Conservation (phyloP, 306 rosid genomes). For the Abrus precatorius region DNA sequence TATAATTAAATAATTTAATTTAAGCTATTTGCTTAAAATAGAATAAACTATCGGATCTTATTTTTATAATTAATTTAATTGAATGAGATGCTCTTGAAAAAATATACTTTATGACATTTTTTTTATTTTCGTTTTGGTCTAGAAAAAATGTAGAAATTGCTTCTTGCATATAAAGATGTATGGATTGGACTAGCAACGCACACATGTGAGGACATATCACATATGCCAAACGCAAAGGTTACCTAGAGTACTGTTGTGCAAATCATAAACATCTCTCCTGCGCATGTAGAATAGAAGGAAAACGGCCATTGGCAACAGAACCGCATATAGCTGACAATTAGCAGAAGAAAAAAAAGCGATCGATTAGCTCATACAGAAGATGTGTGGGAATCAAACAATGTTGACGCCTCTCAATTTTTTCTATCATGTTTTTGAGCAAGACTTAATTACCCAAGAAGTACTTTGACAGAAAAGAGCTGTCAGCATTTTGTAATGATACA, state of each 20-base stretch:
- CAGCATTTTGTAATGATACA: not conserved
- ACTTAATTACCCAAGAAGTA: not conserved
- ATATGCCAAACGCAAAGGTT: conserved; percentile 27
- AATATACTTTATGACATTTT: not conserved
- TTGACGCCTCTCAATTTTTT: not conserved
- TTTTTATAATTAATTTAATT: not conserved
- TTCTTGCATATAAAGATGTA: not conserved
- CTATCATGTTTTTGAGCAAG: conserved; percentile 8
- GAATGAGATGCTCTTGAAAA: not conserved
- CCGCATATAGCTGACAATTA: conserved; percentile 74
- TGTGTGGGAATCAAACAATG: not conserved
- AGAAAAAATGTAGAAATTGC: not conserved
- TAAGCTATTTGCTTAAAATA: not conserved
- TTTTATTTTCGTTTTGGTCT: not conserved
- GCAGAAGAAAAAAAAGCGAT: not conserved
- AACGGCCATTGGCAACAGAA: conserved; percentile 77
- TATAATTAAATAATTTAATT: not conserved
- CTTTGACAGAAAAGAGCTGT: conserved; percentile 6
- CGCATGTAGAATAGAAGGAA: conserved; percentile 73
- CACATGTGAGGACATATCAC: no score
- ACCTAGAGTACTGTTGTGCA: conserved; percentile 91
- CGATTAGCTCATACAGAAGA: conserved; percentile 1
- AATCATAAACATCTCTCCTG: conserved; percentile 86
- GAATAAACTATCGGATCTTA: not conserved
- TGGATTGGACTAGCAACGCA: not conserved